Percentiles rank a stretch among this genome's conserved stretches.
Conservation (phyloP, 331 rosid species). For the Malus hybrid region DNA sequence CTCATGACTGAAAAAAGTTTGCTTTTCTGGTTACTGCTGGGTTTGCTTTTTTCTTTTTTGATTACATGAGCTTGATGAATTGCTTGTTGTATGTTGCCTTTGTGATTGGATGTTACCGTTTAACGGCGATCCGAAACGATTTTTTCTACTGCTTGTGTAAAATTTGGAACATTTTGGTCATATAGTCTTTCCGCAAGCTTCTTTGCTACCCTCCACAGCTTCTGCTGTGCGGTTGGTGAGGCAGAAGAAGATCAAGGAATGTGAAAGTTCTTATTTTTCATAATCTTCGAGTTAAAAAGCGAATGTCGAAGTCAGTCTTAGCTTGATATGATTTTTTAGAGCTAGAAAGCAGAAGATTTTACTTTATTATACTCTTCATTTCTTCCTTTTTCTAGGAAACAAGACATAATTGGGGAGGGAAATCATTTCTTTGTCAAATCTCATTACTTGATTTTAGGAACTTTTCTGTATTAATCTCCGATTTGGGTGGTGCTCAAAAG, state of each 20-base stretch:
- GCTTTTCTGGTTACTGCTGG: constrained; percentile 16
- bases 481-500: constrained; percentile 1
- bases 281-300: background rate
- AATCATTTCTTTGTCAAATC: background rate
- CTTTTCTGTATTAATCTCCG: background rate
- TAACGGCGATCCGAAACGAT: background rate
- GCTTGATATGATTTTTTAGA: background rate
- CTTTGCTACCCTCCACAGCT: too few relatives aligned
- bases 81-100: constrained; percentile 8
- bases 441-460: background rate
- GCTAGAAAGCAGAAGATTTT: background rate
- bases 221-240: too few relatives aligned
- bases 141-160: background rate
- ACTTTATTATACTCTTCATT: constrained; percentile 7
- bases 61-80: constrained; percentile 11
- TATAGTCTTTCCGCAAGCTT: background rate
- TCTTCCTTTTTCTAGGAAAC: background rate
- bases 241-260: too few relatives aligned
- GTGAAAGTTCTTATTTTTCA: background rate
- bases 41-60: constrained; percentile 3
- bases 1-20: background rate
- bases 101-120: constrained; percentile 5
- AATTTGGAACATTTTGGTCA: background rate
- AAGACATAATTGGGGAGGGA: background rate
- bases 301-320: background rate